These are phyloP conservation scores for Zygoascus hellenicus DNA, from an alignment of 1,139 yeast genomes.

Conservation along the genomic window DNA sequence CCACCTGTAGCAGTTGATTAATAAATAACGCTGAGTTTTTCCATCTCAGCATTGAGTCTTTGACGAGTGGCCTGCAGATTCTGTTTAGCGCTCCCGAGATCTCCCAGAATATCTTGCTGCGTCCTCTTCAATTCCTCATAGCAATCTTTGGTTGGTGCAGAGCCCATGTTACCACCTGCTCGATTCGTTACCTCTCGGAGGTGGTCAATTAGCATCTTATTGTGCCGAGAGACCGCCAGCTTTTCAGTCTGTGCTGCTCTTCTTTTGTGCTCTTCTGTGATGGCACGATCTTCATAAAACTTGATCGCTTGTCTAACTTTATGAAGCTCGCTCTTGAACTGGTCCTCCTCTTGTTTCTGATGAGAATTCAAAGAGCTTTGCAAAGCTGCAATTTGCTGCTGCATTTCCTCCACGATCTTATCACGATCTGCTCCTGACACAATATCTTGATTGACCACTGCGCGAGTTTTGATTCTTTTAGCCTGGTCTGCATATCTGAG, in stretches of 20 bases:
- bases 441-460: conserved; percentile 45
- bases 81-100: conserved; percentile 14
- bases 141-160: conserved; percentile 1
- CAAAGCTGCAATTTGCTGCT: conserved; percentile 36
- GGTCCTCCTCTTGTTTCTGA: conserved; percentile 25
- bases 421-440: conserved; percentile 37
- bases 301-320: conserved; percentile 34
- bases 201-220: conserved; percentile 31
- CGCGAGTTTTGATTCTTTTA: conserved; percentile 59
- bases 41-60: conserved; percentile 5
- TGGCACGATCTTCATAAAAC: conserved; percentile 42
- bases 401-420: conserved; percentile 38
- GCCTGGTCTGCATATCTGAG: conserved; percentile 72
- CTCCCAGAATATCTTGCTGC: conserved; percentile 17
- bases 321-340: conserved; percentile 30
- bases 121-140: conserved; percentile 19
- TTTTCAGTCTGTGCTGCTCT: conserved; percentile 33
- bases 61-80: conserved; percentile 9
- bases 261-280: conserved; percentile 34
- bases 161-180: not conserved
- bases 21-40: conserved; percentile 1
- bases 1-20: not conserved
- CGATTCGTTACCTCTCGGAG: conserved; percentile 32
- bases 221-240: conserved; percentile 29
- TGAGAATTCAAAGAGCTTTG: conserved; percentile 30